A percentile compares a stretch with the other conserved stretches of the same genome.
Conservation (phyloP, 139 green algal species). For the Tetradesmus obliquus region DNA sequence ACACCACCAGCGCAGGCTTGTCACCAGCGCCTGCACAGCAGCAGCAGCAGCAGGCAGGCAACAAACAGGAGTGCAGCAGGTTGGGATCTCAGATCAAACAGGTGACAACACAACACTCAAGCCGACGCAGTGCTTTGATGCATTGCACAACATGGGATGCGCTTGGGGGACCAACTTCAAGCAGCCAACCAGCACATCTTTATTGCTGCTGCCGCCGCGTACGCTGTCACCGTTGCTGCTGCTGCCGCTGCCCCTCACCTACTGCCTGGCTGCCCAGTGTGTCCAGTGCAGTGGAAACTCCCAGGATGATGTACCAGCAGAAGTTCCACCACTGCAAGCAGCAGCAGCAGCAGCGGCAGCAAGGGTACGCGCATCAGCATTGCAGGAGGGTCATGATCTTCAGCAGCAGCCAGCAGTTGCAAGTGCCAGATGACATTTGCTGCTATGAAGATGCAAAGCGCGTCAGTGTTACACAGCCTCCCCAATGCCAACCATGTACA, state of each 20-base stretch:
- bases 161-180: too few relatives aligned
- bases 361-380: too few relatives aligned
- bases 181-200: too few relatives aligned
- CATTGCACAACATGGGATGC: too few relatives aligned
- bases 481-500: too few relatives aligned
- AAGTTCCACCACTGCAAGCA: slow-evolving; percentile 23
- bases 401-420: background rate
- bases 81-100: background rate
- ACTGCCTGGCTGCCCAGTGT: slow-evolving; percentile 35
- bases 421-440: too few relatives aligned
- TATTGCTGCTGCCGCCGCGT: too few relatives aligned
- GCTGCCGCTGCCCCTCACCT: background rate
- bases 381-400: too few relatives aligned
- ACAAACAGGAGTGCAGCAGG: background rate
- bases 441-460: too few relatives aligned
- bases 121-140: too few relatives aligned
- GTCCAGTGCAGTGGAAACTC: slow-evolving; percentile 21
- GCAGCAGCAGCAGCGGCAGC: background rate
- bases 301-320: slow-evolving; percentile 27
- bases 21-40: slow-evolving; percentile 8
- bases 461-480: too few relatives aligned
- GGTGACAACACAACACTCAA: too few relatives aligned
- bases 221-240: background rate
- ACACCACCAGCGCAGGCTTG: slow-evolving; percentile 1
- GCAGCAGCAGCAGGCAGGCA: background rate